Conservation (phyloP, 495 filamentous ascomycete species). For the Aspergillus olivimuriae region DNA sequence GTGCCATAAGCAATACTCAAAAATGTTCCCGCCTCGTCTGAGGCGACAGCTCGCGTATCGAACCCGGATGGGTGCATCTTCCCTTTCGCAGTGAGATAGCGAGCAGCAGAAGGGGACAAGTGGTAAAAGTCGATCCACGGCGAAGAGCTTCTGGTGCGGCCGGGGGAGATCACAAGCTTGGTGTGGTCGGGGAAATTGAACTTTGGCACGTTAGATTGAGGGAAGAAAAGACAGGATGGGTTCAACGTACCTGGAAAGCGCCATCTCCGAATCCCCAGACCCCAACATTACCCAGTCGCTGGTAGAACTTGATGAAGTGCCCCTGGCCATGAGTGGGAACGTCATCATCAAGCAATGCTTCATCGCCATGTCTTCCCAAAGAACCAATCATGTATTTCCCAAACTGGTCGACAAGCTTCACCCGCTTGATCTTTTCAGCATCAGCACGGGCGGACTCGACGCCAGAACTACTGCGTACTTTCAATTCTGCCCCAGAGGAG, state of each 20-base stretch:
- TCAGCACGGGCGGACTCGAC: slow-evolving; percentile 50
- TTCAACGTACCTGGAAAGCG: slow-evolving; percentile 61
- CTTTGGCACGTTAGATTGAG: slow-evolving; percentile 30
- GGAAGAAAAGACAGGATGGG: background rate
- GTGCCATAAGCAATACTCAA: slow-evolving; percentile 52
- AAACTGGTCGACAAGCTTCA: slow-evolving; percentile 85
- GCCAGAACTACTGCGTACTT: slow-evolving; percentile 44
- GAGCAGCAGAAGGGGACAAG: slow-evolving; percentile 62
- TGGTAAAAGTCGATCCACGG: slow-evolving; percentile 79
- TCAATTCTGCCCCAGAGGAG: slow-evolving; percentile 28
- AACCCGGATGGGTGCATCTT: slow-evolving; percentile 49
- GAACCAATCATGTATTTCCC: slow-evolving; percentile 85
- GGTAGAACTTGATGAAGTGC: slow-evolving; percentile 81
- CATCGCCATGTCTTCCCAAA: slow-evolving; percentile 44
- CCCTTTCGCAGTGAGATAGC: slow-evolving; percentile 53
- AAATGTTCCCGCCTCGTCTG: slow-evolving; percentile 56
- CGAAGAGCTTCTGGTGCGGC: slow-evolving; percentile 49
- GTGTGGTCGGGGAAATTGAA: slow-evolving; percentile 98
- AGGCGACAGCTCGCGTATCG: slow-evolving; percentile 46
- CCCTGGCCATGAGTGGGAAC: slow-evolving; percentile 28
- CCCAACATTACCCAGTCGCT: slow-evolving; percentile 78
- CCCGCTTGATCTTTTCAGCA: slow-evolving; percentile 61
- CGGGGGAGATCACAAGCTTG: slow-evolving; percentile 74
- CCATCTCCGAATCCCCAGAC: slow-evolving; percentile 88
- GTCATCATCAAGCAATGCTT: slow-evolving; percentile 25